Percentiles rank a stretch among this genome's conserved stretches.
phyloP scores from a whole-genome alignment of 1,139 yeast genomes.

The Wickerhamomyces sp. region DNA sequence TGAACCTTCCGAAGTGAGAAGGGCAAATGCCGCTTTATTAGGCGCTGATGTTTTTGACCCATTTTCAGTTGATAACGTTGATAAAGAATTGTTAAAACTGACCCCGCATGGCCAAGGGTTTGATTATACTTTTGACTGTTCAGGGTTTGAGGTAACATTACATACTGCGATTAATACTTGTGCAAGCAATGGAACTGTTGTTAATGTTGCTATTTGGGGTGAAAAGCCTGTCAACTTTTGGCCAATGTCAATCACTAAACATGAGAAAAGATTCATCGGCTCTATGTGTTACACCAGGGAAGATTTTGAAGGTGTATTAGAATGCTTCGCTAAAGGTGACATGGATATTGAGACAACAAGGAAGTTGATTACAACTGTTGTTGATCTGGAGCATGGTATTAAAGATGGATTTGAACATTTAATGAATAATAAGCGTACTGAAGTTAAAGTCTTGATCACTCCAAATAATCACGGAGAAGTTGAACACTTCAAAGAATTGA shows the following conservation, averaged over 20 bases:
- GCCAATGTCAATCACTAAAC: slow-evolving; percentile 43
- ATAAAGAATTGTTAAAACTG: slow-evolving; percentile 29
- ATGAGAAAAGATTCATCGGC: slow-evolving; percentile 42
- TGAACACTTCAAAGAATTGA: slow-evolving; percentile 17
- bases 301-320: slow-evolving; percentile 46
- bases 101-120: slow-evolving; percentile 39
- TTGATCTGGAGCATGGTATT: slow-evolving; percentile 38
- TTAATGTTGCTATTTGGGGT: slow-evolving; percentile 51
- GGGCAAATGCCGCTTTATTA: slow-evolving; percentile 36
- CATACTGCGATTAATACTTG: slow-evolving; percentile 37
- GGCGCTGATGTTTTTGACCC: slow-evolving; percentile 42
- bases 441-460: slow-evolving; percentile 40
- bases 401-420: slow-evolving; percentile 42
- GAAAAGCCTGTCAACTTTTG: slow-evolving; percentile 34
- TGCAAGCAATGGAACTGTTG: slow-evolving; percentile 42
- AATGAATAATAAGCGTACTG: slow-evolving; percentile 38
- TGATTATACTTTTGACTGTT: slow-evolving; percentile 45
- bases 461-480: slow-evolving; percentile 28
- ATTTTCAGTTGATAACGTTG: slow-evolving; percentile 26
- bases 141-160: slow-evolving; percentile 44
- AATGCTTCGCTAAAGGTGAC: slow-evolving; percentile 37
- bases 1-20: slow-evolving; percentile 41
- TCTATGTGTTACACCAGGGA: slow-evolving; percentile 43
- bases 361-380: slow-evolving; percentile 39
- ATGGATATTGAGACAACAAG: slow-evolving; percentile 36